A percentile compares a stretch with the other conserved stretches of the same genome.
These are phyloP conservation scores for Fusarium albidum DNA, from an alignment of 2,329 filamentous ascomycete genomes.

Conservation along the genomic window DNA sequence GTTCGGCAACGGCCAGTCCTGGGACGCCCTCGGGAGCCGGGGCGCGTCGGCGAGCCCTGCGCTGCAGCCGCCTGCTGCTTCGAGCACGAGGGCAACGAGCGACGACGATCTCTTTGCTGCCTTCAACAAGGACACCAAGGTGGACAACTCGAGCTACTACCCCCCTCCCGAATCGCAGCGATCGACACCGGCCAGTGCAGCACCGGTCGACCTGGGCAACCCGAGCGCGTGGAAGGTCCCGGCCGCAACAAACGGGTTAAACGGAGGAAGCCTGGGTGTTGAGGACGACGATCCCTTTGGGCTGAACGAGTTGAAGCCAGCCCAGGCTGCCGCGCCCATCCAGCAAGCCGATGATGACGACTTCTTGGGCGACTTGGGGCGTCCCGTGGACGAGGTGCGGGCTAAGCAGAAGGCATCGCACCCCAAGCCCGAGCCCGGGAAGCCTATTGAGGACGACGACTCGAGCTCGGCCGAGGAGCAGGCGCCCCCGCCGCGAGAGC, in stretches of 20 bases:
- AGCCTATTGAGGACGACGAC: conserved; percentile 61
- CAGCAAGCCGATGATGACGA: conserved; percentile 64
- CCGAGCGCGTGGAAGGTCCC: conserved; percentile 60
- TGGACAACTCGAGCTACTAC: conserved; percentile 72
- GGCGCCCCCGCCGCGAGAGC: conserved; percentile 25
- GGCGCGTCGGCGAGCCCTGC: conserved; percentile 51
- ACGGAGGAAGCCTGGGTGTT: conserved; percentile 53
- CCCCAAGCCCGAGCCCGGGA: conserved; percentile 60
- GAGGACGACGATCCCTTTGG: conserved; percentile 94
- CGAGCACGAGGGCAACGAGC: conserved; percentile 24
- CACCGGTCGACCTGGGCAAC: conserved; percentile 59
- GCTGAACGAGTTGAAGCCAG: conserved; percentile 68
- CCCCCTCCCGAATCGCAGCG: conserved; percentile 57
- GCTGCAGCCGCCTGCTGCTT: conserved; percentile 28
- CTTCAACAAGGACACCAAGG: conserved; percentile 71
- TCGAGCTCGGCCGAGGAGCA: conserved; percentile 57
- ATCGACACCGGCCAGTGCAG: conserved; percentile 54
- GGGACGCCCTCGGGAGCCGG: conserved; percentile 73
- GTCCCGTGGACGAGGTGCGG: conserved; percentile 70
- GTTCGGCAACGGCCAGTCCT: conserved; percentile 80
- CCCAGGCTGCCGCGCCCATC: conserved; percentile 39
- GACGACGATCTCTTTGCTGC: conserved; percentile 72
- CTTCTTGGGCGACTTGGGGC: conserved; percentile 70
- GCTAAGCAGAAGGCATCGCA: conserved; percentile 52
- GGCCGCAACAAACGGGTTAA: conserved; percentile 39